Base-by-base conservation (phyloP, 176 grass and related monocot species). In the Leersia perrieri region DNA sequence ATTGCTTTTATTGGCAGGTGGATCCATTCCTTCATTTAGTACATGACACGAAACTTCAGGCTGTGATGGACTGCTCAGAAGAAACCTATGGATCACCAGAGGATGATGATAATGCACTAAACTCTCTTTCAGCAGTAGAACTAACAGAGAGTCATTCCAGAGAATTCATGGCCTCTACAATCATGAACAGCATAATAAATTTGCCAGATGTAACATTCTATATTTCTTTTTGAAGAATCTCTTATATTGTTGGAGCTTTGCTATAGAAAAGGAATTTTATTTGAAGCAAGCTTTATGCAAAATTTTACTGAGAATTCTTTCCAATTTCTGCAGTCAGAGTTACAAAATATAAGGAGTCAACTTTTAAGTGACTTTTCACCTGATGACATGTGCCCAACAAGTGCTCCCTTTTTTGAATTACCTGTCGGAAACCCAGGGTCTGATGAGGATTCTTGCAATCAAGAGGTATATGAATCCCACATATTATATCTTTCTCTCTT, bases 11-110 rank as follows among this genome's bases (percentile, higher is more conserved):
- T 30, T 76, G 92, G 88, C 30, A 78, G 82, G 80, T 71, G 36
- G 95, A 97, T 94, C 95, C 92, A 9, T 97, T 97, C 73, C 91
- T 97, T 45, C 76, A 34, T 86, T 88, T 97, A 73, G 71, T 89
- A 53, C 73, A 92, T 39, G 90, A 94, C 29, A 91, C 67, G 69
- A 97, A 83, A 72, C 91, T 97, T 82, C 81, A 83, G 62, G 88
- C 90, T 31, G 76, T 92, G 51, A 88, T 92, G 23, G 70, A 78
- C 41, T 32, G 67, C 76, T 20, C 63, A 80, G 65, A 76, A 49
- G 73, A 68, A 80, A 70, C 33, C 73, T 97, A 94, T 61, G 95
- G 95, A 78, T 94, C 92, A 57, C 78, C 89, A 55, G 85, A 92
- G 83, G 95, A 97, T 57, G 86, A 89, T 76, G 39, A 44, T 71